Percentiles rank a stretch among this genome's conserved stretches.
Evolutionary conservation across 257 asterid species (phyloP).

Genomic region (Scutellaria galericulata): DNA sequence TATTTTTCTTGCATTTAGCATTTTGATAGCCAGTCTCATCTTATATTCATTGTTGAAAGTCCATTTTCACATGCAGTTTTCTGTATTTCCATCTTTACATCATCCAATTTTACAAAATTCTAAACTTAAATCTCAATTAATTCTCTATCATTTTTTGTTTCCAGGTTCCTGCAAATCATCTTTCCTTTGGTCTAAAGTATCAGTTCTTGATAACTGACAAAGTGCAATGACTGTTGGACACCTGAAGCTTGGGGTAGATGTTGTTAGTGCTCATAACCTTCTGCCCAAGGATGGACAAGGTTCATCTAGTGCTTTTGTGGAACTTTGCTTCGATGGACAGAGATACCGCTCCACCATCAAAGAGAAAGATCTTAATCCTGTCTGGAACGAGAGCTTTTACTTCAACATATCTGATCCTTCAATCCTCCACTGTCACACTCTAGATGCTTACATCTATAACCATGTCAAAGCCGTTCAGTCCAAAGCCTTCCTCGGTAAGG

Average conservation of each 20-base stretch:
- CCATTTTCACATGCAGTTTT: background rate
- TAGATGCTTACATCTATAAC: slow-evolving; percentile 73
- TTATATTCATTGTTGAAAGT: background rate
- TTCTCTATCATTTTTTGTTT: slow-evolving; percentile 23
- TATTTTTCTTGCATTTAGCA: slow-evolving; percentile 16
- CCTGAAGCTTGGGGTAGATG: slow-evolving; percentile 83
- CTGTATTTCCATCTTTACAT: background rate
- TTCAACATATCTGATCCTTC: slow-evolving; percentile 79
- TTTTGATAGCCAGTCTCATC: background rate
- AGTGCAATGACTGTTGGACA: slow-evolving; percentile 54
- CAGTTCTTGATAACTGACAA: slow-evolving; percentile 28
- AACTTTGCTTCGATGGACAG: slow-evolving; percentile 78
- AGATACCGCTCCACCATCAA: slow-evolving; percentile 73
- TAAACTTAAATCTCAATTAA: background rate
- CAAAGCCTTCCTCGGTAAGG: slow-evolving; percentile 78
- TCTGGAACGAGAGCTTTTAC: slow-evolving; percentile 87
- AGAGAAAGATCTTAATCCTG: slow-evolving; percentile 83
- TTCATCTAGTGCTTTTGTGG: slow-evolving; percentile 81
- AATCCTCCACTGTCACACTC: slow-evolving; percentile 56
- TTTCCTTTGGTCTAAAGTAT: slow-evolving; percentile 19
- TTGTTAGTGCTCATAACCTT: slow-evolving; percentile 81
- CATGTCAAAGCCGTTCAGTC: slow-evolving; percentile 50
- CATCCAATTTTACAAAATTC: background rate
- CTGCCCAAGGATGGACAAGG: slow-evolving; percentile 93
- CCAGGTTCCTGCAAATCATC: slow-evolving; percentile 38